phyloP scores from a whole-genome alignment of 139 green algal species.

The Penium margaritaceum region DNA sequence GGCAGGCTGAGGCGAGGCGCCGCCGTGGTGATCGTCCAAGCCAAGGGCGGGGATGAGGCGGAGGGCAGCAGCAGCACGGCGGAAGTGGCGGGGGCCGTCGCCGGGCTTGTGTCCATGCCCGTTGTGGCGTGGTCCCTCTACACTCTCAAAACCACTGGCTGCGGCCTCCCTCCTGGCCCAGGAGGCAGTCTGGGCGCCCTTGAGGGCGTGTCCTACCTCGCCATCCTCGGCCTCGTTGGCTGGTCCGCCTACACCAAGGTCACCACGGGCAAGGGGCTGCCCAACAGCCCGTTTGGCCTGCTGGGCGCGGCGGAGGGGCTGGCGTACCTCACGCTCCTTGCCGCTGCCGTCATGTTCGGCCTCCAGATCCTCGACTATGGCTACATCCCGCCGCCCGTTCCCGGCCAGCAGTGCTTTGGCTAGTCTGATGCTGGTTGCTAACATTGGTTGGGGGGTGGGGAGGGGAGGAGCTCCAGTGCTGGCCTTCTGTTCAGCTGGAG shows the following conservation, averaged over 20 bases:
- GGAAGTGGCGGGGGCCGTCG: too few relatives aligned
- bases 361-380: constrained; percentile 44
- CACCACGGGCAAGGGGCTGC: constrained; percentile 43
- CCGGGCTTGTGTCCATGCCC: too few relatives aligned
- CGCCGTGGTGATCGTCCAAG: too few relatives aligned
- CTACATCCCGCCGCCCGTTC: constrained; percentile 49
- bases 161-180: constrained; percentile 62
- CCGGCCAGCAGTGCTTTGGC: constrained; percentile 42
- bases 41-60: too few relatives aligned
- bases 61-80: too few relatives aligned
- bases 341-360: constrained; percentile 37
- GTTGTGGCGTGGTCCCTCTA: too few relatives aligned
- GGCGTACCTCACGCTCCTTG: constrained; percentile 43
- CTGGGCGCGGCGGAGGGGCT: constrained; percentile 46
- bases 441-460: too few relatives aligned
- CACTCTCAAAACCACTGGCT: too few relatives aligned
- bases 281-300: constrained; percentile 39
- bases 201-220: constrained; percentile 63
- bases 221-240: constrained; percentile 45
- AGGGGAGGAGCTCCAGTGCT: too few relatives aligned
- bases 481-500: too few relatives aligned
- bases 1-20: too few relatives aligned
- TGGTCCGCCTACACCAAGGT: constrained; percentile 43
- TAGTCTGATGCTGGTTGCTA: too few relatives aligned
- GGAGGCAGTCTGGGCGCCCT: constrained; percentile 55